Percentiles rank a stretch among this genome's conserved stretches.
Evolutionary conservation across 768 basidiomycete genomes (phyloP).

Genomic region (Mycena belliarum): DNA sequence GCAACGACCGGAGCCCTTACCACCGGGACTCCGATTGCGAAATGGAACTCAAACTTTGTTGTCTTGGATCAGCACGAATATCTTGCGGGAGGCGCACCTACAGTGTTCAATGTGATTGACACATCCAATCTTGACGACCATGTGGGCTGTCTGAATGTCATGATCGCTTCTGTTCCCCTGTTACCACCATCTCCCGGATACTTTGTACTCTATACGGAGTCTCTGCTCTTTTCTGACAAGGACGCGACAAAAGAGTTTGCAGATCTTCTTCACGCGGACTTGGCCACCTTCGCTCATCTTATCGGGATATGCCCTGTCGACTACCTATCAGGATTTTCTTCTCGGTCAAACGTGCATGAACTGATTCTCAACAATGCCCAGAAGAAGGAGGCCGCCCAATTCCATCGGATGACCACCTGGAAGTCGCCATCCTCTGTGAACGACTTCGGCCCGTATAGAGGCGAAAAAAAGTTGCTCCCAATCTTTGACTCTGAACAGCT

Average conservation of each 20-base stretch:
- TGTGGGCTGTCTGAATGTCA: slow-evolving; percentile 45
- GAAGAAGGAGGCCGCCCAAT: slow-evolving; percentile 24
- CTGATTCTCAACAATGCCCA: slow-evolving; percentile 21
- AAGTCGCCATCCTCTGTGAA: slow-evolving; percentile 29
- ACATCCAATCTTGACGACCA: slow-evolving; percentile 53
- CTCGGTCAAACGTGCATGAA: slow-evolving; percentile 44
- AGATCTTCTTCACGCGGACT: slow-evolving; percentile 36
- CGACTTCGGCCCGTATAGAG: slow-evolving; percentile 3
- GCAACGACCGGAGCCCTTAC: slow-evolving; percentile 20
- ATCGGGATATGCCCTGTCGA: slow-evolving; percentile 41
- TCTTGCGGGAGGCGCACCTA: slow-evolving; percentile 30
- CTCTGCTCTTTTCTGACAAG: slow-evolving; percentile 32
- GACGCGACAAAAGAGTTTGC: slow-evolving; percentile 33
- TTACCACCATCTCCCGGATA: slow-evolving; percentile 29
- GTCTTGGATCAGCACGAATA: slow-evolving; percentile 36
- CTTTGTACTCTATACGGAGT: slow-evolving; percentile 43
- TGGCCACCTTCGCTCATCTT: slow-evolving; percentile 41
- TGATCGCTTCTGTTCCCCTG: slow-evolving; percentile 39
- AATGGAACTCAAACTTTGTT: slow-evolving; percentile 37
- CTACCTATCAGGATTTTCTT: slow-evolving; percentile 41
- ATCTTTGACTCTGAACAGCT: slow-evolving; percentile 36
- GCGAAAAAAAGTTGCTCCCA: slow-evolving; percentile 4
- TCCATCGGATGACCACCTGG: slow-evolving; percentile 43
- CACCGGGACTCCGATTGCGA: slow-evolving; percentile 31
- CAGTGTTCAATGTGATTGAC: slow-evolving; percentile 46